Evolutionary conservation across 2,329 filamentous ascomycete genomes (phyloP).

Genomic region (Leptographium flavum): DNA sequence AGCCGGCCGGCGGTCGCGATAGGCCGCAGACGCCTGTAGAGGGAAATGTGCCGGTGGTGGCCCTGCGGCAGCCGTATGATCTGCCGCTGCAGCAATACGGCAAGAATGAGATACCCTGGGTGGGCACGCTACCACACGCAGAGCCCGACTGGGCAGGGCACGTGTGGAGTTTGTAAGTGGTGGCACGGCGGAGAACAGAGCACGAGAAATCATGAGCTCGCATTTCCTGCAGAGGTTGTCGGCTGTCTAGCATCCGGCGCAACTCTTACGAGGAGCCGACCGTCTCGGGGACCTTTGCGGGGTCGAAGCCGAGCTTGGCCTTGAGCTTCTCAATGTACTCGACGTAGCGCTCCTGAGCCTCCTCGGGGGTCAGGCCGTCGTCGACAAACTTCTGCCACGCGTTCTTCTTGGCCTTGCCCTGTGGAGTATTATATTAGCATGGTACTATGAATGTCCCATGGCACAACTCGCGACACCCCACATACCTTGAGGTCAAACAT

Average conservation of each 20-base stretch:
- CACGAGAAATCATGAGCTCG: background rate
- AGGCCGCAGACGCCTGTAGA: slow-evolving; percentile 21
- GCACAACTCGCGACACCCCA: no score
- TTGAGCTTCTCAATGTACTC: slow-evolving; percentile 58
- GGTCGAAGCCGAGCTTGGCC: slow-evolving; percentile 52
- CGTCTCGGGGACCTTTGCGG: slow-evolving; percentile 46
- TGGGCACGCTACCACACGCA: slow-evolving; percentile 43
- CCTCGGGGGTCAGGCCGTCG: slow-evolving; percentile 42
- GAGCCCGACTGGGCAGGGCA: slow-evolving; percentile 48
- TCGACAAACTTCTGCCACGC: slow-evolving; percentile 62
- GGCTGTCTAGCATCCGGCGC: no score
- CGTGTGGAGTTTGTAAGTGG: slow-evolving; percentile 19
- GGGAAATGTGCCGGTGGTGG: slow-evolving; percentile 32
- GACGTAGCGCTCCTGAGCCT: slow-evolving; percentile 68
- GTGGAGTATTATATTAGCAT: background rate
- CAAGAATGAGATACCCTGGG: slow-evolving; percentile 58
- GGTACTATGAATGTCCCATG: background rate
- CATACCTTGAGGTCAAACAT: slow-evolving; percentile 57
- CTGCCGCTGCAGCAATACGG: slow-evolving; percentile 57
- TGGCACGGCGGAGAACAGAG: slow-evolving; percentile 10
- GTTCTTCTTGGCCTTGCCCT: slow-evolving; percentile 70
- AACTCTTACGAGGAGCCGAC: slow-evolving; percentile 22
- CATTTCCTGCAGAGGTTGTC: background rate
- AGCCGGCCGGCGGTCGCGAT: slow-evolving; percentile 53
- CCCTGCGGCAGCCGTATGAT: slow-evolving; percentile 71